These are phyloP conservation scores for Terfezia boudieri DNA, from an alignment of 495 filamentous ascomycete species.

Conservation along the genomic window DNA sequence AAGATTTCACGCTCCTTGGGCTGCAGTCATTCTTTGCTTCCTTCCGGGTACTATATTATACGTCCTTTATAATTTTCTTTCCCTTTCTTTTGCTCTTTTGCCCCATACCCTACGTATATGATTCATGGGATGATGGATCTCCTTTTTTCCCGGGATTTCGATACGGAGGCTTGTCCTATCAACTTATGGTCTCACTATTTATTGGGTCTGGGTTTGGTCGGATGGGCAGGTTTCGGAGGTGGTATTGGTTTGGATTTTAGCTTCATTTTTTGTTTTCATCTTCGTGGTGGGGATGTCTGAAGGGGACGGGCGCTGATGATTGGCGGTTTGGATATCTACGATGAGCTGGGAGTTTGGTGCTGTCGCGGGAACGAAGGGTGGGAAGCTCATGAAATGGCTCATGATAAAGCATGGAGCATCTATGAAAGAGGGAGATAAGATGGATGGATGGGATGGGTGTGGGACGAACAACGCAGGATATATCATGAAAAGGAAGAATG, in stretches of 20 bases:
- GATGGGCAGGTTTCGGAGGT: not conserved
- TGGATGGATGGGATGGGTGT: not conserved
- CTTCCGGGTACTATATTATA: not conserved
- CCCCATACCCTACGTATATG: not conserved
- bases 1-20: no score
- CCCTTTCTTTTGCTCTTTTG: conserved; percentile 3
- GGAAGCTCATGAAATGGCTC: no score
- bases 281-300: no score
- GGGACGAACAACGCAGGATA: not conserved
- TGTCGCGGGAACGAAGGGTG: no score
- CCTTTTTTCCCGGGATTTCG: no score
- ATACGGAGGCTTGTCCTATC: not conserved
- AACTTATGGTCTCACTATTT: conserved; percentile 5
- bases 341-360: no score
- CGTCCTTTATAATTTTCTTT: conserved; percentile 1
- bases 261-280: no score
- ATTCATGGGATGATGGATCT: no score
- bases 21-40: not conserved
- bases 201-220: conserved; percentile 1
- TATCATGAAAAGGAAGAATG: not conserved
- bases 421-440: not conserved
- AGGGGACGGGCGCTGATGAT: no score
- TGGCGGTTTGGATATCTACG: no score
- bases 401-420: not conserved
- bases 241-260: not conserved